Conservation (phyloP, 192 early-diverging fungal species). For the Tieghemiomyces parasiticus region DNA sequence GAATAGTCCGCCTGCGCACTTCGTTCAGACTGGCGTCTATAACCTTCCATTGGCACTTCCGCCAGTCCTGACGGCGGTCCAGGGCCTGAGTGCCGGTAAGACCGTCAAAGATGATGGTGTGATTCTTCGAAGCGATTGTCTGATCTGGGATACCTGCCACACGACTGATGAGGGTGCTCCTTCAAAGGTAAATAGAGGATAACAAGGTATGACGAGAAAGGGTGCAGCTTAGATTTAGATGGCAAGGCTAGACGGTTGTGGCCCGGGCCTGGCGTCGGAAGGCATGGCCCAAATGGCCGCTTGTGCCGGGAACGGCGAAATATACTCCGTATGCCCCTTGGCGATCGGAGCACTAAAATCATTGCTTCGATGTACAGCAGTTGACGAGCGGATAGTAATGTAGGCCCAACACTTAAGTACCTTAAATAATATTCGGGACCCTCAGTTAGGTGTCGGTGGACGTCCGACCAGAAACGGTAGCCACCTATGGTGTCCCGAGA, state of each 20-base stretch:
- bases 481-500: background rate
- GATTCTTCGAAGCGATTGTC: conserved; percentile 15
- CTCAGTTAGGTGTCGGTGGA: background rate
- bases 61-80: background rate
- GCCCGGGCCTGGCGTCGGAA: too few relatives aligned
- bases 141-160: conserved; percentile 15
- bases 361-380: too few relatives aligned
- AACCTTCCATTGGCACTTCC: conserved; percentile 5
- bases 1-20: background rate
- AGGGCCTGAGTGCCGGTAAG: conserved; percentile 12
- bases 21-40: conserved; percentile 10
- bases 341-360: too few relatives aligned
- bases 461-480: background rate
- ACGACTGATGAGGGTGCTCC: conserved; percentile 19
- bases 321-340: too few relatives aligned
- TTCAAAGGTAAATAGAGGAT: background rate
- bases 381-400: too few relatives aligned
- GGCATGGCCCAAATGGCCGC: too few relatives aligned
- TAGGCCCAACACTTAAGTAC: background rate
- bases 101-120: conserved; percentile 21
- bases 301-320: too few relatives aligned
- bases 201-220: background rate
- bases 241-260: too few relatives aligned
- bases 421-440: background rate
- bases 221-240: too few relatives aligned